Evolutionary conservation across 192 early-diverging fungal species (phyloP), one percentile per base, ranked within the genome.

Genomic region (Jimgerdemannia flammicorona): DNA sequence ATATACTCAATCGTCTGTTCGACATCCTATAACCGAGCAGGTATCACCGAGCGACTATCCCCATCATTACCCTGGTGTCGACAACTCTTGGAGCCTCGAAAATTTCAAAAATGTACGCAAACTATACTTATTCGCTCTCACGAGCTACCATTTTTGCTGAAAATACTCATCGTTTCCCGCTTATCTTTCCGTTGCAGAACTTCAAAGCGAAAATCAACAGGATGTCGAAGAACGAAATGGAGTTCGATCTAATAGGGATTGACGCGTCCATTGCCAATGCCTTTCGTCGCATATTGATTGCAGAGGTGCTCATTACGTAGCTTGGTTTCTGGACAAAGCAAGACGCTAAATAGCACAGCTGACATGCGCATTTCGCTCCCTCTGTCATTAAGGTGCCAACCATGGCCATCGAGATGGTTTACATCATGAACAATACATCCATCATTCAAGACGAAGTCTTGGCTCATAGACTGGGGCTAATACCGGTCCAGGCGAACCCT

Each of bases 331-430:
- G 14, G 14, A 65, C 64, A 65, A 65, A 19, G 64, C 64, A 18
- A 65, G 1, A 65, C 14, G 0, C 64, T 40, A 6, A 18, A 3
- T 14, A 65, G 64, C 4, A 75, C 43, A 40, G 49, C 49, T 70
- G 39, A 54, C 63, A 71, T 69, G 7, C 20, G 70, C 39, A 40
- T 44, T 64, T 40, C 29, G 29, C 29, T 29, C 29, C 29, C 29
- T 29, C 29, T 29, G 29, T 29, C 29, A 29, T 29, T 29, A 41
- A 91, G 89, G 88, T 99, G 18, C 97, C 97, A 18, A 97, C 97
- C 1, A 95, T 99, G 97, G 97, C 97, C 3, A 97, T 98, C 66
- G 96, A 98, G 78, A 90, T 92, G 20, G 95, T 98, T 29, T 99
- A 91, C 80, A 86, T 98, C 64, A 86, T 91, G 81, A 93, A 97